Evolutionary conservation across 345 rosid species (phyloP).

Genomic region (Microcos paniculata): DNA sequence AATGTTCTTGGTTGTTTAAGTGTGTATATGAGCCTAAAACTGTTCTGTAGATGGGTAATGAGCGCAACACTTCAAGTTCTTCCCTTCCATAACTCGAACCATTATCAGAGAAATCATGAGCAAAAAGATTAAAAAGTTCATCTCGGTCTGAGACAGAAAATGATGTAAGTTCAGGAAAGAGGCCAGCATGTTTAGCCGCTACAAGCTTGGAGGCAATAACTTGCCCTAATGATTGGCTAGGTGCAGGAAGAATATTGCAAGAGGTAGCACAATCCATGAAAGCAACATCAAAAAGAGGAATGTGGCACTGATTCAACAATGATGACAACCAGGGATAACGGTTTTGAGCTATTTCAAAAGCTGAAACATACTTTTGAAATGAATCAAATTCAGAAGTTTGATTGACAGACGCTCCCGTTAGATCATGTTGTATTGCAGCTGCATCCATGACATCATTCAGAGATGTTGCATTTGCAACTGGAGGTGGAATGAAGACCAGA

Average conservation of each 20-base stretch:
- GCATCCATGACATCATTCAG: slow-evolving; percentile 29
- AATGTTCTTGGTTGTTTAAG: slow-evolving; percentile 58
- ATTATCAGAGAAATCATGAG: slow-evolving; percentile 61
- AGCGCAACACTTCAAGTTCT: slow-evolving; percentile 71
- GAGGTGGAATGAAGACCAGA: slow-evolving; percentile 78
- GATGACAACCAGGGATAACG: slow-evolving; percentile 78
- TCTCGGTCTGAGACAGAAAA: slow-evolving; percentile 60
- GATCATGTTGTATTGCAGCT: slow-evolving; percentile 30
- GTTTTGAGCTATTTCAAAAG: slow-evolving; percentile 47
- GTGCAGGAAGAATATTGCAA: slow-evolving; percentile 65
- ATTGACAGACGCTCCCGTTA: slow-evolving; percentile 32
- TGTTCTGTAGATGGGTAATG: slow-evolving; percentile 83
- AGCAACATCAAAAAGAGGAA: slow-evolving; percentile 71
- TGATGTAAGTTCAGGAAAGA: slow-evolving; percentile 58
- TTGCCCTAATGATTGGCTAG: slow-evolving; percentile 73
- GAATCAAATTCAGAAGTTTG: slow-evolving; percentile 40
- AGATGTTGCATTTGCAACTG: slow-evolving; percentile 32
- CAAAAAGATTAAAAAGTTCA: slow-evolving; percentile 76
- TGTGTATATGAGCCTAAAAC: slow-evolving; percentile 61
- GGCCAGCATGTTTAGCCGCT: slow-evolving; percentile 71
- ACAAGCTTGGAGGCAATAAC: slow-evolving; percentile 84
- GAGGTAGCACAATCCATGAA: slow-evolving; percentile 72
- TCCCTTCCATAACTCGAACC: slow-evolving; percentile 58
- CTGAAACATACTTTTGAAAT: slow-evolving; percentile 46
- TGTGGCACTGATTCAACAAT: slow-evolving; percentile 78